Evolutionary conservation across 192 early-diverging fungal species (phyloP).

Genomic region (Coemansia furcata): DNA sequence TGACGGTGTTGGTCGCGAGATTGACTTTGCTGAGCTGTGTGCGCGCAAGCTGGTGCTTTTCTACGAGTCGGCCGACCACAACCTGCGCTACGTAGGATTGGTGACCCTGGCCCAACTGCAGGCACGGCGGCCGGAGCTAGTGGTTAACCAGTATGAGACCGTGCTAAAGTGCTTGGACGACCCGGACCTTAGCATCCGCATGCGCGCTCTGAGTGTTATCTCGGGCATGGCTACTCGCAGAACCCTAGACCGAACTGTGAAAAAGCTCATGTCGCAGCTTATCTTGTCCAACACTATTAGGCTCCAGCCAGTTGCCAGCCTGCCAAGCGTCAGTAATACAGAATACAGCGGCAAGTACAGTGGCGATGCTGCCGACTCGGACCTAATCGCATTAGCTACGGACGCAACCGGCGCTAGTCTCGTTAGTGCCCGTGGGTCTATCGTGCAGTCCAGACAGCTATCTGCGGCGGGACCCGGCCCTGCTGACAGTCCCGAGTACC

Average conservation of each 20-base stretch:
- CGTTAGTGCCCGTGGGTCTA: slow-evolving; percentile 29
- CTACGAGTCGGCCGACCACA: slow-evolving; percentile 87
- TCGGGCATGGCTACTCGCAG: slow-evolving; percentile 78
- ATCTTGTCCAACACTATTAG: slow-evolving; percentile 54
- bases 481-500: slow-evolving; percentile 64
- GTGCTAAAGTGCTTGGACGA: slow-evolving; percentile 90
- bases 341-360: slow-evolving; percentile 6
- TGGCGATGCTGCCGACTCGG: slow-evolving; percentile 17
- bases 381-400: not conserved
- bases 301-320: slow-evolving; percentile 13
- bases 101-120: slow-evolving; percentile 82
- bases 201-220: slow-evolving; percentile 83
- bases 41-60: slow-evolving; percentile 78
- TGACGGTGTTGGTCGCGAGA: slow-evolving; percentile 37
- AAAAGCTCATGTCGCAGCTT: slow-evolving; percentile 78
- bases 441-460: slow-evolving; percentile 7
- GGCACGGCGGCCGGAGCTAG: slow-evolving; percentile 77
- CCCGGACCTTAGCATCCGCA: slow-evolving; percentile 86
- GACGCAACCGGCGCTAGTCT: slow-evolving; percentile 28
- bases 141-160: slow-evolving; percentile 76
- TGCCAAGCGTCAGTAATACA: not conserved
- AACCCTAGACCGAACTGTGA: slow-evolving; percentile 79
- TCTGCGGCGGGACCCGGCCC: slow-evolving; percentile 10
- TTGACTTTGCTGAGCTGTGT: slow-evolving; percentile 75
- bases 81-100: slow-evolving; percentile 84